These are phyloP conservation scores for Heimioporus sp. DNA, from an alignment of 768 basidiomycete species.

Conservation along the genomic window DNA sequence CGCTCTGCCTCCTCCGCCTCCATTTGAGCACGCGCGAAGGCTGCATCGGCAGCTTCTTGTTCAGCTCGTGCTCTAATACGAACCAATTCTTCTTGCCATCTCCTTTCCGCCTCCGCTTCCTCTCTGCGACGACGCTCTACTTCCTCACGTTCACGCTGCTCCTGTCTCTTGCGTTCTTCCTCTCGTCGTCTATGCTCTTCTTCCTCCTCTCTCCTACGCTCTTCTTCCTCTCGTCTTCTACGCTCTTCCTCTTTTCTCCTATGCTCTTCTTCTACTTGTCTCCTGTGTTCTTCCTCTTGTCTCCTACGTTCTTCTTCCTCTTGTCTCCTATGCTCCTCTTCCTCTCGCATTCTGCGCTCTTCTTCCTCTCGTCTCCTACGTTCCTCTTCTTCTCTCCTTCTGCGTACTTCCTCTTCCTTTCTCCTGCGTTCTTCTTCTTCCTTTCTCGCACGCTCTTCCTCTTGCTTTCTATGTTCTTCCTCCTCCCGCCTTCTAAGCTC, in stretches of 20 bases:
- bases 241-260: constrained; percentile 9
- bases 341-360: constrained; percentile 2
- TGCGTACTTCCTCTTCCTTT: not conserved
- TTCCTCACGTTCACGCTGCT: constrained; percentile 48
- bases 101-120: constrained; percentile 49
- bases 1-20: constrained; percentile 33
- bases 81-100: constrained; percentile 33
- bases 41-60: constrained; percentile 37
- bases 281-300: constrained; percentile 34
- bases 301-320: constrained; percentile 24
- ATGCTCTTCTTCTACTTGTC: constrained; percentile 12
- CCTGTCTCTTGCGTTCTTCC: constrained; percentile 20
- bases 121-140: constrained; percentile 43
- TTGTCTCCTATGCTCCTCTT: constrained; percentile 26
- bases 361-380: constrained; percentile 38
- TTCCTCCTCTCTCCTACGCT: constrained; percentile 20
- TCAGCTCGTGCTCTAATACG: constrained; percentile 36
- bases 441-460: constrained; percentile 36
- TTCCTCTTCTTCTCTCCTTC: constrained; percentile 31
- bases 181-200: constrained; percentile 41
- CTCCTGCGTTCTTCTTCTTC: constrained; percentile 27
- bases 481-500: constrained; percentile 25
- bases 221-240: constrained; percentile 22
- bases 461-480: constrained; percentile 8
- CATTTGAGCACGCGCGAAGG: constrained; percentile 34